phyloP scores from a whole-genome alignment of 306 rosid species.

The Medicago truncatula region MtrunA17r5.0-ANR NC_053043.1:884501-885000 shows the following conservation, averaged over 20 bases:
- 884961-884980: slow-evolving; percentile 7
- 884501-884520: neutral
- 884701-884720: slow-evolving; percentile 79
- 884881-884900: slow-evolving; percentile 96
- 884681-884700: slow-evolving; percentile 96
- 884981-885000: slow-evolving; percentile 13
- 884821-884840: slow-evolving; percentile 77
- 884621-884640: slow-evolving; percentile 89
- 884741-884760: slow-evolving; percentile 90
- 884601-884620: slow-evolving; percentile 97
- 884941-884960: slow-evolving; percentile 8
- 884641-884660: slow-evolving; percentile 90
- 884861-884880: slow-evolving; percentile 94
- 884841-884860: slow-evolving; percentile 80
- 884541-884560: slow-evolving; percentile 37
- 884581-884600: slow-evolving; percentile 93
- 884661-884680: slow-evolving; percentile 97
- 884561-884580: slow-evolving; percentile 74
- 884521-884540: slow-evolving; percentile 39
- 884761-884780: slow-evolving; percentile 16
- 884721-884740: slow-evolving; percentile 82
- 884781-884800: slow-evolving; percentile 20
- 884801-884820: slow-evolving; percentile 35
- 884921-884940: slow-evolving; percentile 73
- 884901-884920: slow-evolving; percentile 79